Base-by-base conservation (phyloP, 1,284 basidiomycete genomes). In the Microbotryomycetes sp. region DNA sequence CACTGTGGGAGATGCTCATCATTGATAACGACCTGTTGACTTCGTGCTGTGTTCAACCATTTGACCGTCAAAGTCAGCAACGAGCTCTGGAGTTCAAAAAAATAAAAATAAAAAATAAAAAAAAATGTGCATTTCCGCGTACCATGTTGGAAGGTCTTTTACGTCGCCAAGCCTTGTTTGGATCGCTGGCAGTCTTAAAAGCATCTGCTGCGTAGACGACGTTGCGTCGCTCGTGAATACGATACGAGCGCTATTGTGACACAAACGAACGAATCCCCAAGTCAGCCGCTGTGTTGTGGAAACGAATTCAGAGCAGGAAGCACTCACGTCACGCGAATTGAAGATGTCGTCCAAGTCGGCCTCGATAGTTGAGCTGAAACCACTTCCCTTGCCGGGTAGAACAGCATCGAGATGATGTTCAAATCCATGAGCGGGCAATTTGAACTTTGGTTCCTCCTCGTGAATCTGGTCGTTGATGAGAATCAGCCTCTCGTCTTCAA, bases 111-210 rank as follows among this genome's bases (percentile, higher is more conserved):
- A n/a, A n/a, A n/a, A n/a, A n/a, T n/a, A n/a, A 9, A 49, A 25
- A 19, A 29, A 49, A 16, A 47, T 58, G 6, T 26, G 6, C 28
- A 36, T 47, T 31, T 51, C 9, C 42, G 77, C 82, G 60, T 68
- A 91, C 90, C 86, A 97, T 92, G 73, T 97, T 92, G 7, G 90
- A 93, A 4, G 92, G 91, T 28, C 92, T 79, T 61, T 89, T 83
- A 30, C 86, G 81, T 71, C 85, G 83, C 93, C 94, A 97, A 1
- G 92, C 92, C 72, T 84, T 86, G 6, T 88, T 87, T 42, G 79
- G 77, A 70, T 91, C 86, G 74, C 93, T 91, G 19, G 90, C 89
- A 47, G 87, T 85, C 31, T 45, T 59, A 51, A 42, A 42, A 42
- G 36, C 36, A 19, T 42, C 36, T 9, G 36, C 36, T 12, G 36